Base-by-base conservation (phyloP, 2,329 filamentous ascomycete species). In the Simplicillium sp. region DNA sequence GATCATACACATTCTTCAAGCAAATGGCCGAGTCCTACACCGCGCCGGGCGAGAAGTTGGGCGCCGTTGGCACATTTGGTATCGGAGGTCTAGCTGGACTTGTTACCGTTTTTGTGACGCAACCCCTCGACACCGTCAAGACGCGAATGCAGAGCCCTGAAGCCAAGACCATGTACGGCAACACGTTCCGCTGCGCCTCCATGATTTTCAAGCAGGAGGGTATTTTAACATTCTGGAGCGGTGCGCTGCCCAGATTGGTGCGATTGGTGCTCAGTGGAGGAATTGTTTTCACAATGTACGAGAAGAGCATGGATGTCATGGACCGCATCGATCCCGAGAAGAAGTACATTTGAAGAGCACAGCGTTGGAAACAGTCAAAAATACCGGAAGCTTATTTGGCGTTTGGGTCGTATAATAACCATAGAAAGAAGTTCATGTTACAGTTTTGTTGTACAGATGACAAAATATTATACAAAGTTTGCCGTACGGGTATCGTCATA, bases 281-380 rank as follows among this genome's bases (percentile, higher is more conserved):
- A 14, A 95, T 98, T 55, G 92, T 98, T 33, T 98, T 98, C 57
- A 94, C 92, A 16, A 94, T 97, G 82, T 92, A 96, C 60, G 90
- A 97, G 68, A 96, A 96, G 75, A 85, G 83, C 44, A 97, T 97
- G 70, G 90, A 96, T 40, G 54, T 88, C 43, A 79, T 98, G 69
- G 77, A 87, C 53, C 71, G 60, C 55, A 44, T 89, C 39, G 92
- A 98, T 59, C 92, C 92, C 1, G 76, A 94, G 54, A 80, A 80
- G 56, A 83, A 74, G 59, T 96, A 94, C 57, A 77, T 97, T 48
- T 94, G 68, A 55, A 42, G 17, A 7, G 25, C 12, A 14, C 3
- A 11, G 5, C 7, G 4, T 35, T 16, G 11, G 13, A 28, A 3
- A 29, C 33, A 15, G 15, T n/a, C n/a, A 9, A 25, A 25, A 25